Conservation (phyloP, 371 early-diverging fungal species). For the Syncephalastrum monosporum region DNA sequence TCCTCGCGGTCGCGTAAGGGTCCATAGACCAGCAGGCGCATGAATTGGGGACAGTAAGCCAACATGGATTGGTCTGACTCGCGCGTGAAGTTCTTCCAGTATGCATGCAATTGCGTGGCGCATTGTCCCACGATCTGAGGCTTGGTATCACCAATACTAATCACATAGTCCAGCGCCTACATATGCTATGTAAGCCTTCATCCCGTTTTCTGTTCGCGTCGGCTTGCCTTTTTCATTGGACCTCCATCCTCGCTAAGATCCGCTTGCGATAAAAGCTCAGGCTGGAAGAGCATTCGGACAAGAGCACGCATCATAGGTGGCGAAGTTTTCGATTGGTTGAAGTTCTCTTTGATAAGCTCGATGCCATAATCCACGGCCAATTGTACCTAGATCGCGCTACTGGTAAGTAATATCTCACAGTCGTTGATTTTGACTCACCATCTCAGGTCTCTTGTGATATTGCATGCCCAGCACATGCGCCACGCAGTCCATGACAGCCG, state of each 20-base stretch:
- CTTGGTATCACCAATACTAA: constrained; percentile 37
- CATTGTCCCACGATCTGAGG: constrained; percentile 37
- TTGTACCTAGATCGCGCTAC: constrained; percentile 13
- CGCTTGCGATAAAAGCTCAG: constrained; percentile 22
- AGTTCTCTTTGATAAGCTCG: constrained; percentile 37
- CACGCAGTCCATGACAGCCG: constrained; percentile 35
- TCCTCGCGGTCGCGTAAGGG: constrained; percentile 57
- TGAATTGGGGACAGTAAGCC: constrained; percentile 37
- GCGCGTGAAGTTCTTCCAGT: constrained; percentile 30
- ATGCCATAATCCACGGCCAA: constrained; percentile 29
- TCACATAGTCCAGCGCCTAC: constrained; percentile 28
- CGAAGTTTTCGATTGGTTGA: constrained; percentile 35
- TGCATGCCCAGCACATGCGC: constrained; percentile 26
- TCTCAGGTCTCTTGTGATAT: constrained; percentile 32
- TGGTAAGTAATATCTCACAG: not conserved
- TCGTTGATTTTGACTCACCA: constrained; percentile 5
- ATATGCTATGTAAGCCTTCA: not conserved
- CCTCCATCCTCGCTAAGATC: constrained; percentile 36
- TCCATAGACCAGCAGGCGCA: constrained; percentile 48
- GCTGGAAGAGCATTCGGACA: constrained; percentile 39
- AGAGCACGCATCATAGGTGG: constrained; percentile 34
- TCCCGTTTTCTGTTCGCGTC: no score
- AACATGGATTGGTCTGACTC: constrained; percentile 36
- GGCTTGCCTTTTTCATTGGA: constrained; percentile 35
- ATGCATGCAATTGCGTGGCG: constrained; percentile 27